Evolutionary conservation across 805 yeast species (phyloP).

Genomic region (Ogataea trehaloabstinens): DNA sequence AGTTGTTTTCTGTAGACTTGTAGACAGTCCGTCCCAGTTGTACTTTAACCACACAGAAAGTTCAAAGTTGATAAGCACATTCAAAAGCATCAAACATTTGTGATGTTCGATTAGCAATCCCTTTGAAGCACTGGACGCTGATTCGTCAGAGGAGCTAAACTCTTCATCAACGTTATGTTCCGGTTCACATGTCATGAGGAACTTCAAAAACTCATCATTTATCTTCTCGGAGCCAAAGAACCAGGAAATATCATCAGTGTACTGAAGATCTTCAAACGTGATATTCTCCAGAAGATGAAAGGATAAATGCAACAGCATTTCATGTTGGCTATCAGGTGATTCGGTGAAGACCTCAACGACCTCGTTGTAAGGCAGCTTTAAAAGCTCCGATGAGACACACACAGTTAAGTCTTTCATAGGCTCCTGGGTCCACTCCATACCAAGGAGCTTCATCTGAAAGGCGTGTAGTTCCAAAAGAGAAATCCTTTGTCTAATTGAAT

Average conservation of each 20-base stretch:
- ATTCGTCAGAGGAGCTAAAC: background rate
- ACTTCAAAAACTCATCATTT: conserved; percentile 9
- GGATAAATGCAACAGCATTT: conserved; percentile 8
- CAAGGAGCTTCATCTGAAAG: conserved; percentile 2
- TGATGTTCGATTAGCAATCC: conserved; percentile 6
- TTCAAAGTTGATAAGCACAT: conserved; percentile 14
- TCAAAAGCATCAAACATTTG: conserved; percentile 5
- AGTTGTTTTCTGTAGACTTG: background rate
- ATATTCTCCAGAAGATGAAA: conserved; percentile 11
- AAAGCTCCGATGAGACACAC: conserved; percentile 7
- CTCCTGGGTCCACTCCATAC: background rate
- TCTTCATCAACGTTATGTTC: conserved; percentile 5
- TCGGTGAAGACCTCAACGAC: conserved; percentile 13
- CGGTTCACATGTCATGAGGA: conserved; percentile 10
- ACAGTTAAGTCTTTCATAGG: conserved; percentile 7
- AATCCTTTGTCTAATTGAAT: conserved; percentile 17
- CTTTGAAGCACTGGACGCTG: background rate
- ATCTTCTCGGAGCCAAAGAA: conserved; percentile 7
- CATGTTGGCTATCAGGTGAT: conserved; percentile 3
- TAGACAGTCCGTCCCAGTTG: conserved; percentile 10
- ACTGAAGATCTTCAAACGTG: conserved; percentile 10
- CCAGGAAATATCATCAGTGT: conserved; percentile 9
- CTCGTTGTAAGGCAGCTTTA: conserved; percentile 6
- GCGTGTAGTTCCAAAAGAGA: conserved; percentile 10
- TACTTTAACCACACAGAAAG: conserved; percentile 13